Conservation (phyloP, 1,139 yeast genomes). For the Meyerozyma guilliermondii region DNA sequence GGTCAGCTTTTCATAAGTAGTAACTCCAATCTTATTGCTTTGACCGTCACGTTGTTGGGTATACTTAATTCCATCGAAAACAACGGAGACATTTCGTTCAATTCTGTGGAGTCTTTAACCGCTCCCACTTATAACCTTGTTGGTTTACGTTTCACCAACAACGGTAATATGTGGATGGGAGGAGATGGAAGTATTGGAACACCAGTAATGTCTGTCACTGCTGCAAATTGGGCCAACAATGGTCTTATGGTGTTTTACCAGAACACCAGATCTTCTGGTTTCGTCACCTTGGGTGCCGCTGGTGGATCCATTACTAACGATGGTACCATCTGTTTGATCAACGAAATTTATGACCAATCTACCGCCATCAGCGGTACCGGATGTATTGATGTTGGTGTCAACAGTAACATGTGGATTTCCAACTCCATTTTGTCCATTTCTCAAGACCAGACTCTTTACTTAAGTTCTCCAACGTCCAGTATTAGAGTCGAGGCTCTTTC, state of each 20-base stretch:
- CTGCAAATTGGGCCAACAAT: conserved; percentile 15
- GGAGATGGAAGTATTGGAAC: conserved; percentile 6
- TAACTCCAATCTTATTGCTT: conserved; percentile 7
- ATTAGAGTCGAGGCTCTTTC: conserved; percentile 16
- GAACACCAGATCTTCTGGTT: conserved; percentile 10
- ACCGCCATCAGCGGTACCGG: conserved; percentile 23
- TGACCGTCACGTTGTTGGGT: conserved; percentile 10
- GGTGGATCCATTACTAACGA: conserved; percentile 16
- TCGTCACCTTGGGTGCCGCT: conserved; percentile 13
- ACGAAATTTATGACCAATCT: conserved; percentile 20
- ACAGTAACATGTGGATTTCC: conserved; percentile 17
- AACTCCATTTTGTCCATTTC: conserved; percentile 13
- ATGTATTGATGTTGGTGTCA: conserved; percentile 20
- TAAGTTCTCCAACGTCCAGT: conserved; percentile 15
- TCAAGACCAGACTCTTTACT: conserved; percentile 18
- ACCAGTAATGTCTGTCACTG: conserved; percentile 12
- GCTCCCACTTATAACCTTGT: conserved; percentile 8
- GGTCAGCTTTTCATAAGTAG: conserved; percentile 7
- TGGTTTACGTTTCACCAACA: conserved; percentile 9
- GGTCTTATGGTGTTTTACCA: conserved; percentile 15
- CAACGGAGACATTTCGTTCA: conserved; percentile 11
- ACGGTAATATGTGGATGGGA: conserved; percentile 8
- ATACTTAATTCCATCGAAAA: conserved; percentile 9
- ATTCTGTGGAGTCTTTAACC: conserved; percentile 9
- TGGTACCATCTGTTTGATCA: conserved; percentile 27